These are phyloP conservation scores for Amoeboaphelidium occidentale DNA, from an alignment of 371 early-diverging fungal genomes.

Conservation along the genomic window DNA sequence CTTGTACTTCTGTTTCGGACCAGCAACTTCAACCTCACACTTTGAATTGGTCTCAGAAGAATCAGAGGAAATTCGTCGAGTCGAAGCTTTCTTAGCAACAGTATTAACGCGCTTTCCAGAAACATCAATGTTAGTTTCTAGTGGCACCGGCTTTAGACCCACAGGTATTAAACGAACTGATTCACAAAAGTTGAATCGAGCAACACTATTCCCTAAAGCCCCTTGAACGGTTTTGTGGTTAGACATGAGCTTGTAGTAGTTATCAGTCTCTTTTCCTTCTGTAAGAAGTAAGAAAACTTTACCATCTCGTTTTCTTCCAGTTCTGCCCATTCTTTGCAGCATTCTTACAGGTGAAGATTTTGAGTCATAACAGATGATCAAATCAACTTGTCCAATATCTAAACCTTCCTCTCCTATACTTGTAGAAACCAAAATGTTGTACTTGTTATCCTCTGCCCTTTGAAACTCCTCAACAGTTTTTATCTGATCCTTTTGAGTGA, in stretches of 20 bases:
- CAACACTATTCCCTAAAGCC: too few species aligned
- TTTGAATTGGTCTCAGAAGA: too few species aligned
- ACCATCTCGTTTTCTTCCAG: slow-evolving; percentile 73
- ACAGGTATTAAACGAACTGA: too few species aligned
- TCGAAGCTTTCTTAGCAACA: too few species aligned
- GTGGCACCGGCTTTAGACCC: too few species aligned
- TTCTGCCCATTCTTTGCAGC: slow-evolving; percentile 80
- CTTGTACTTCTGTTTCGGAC: too few species aligned
- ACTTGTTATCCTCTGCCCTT: slow-evolving; percentile 28
- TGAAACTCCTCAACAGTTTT: slow-evolving; percentile 39
- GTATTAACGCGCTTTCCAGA: too few species aligned
- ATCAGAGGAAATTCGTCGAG: too few species aligned
- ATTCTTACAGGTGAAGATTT: slow-evolving; percentile 59
- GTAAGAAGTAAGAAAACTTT: slow-evolving; percentile 50
- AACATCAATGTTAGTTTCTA: too few species aligned
- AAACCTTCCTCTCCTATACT: slow-evolving; percentile 90
- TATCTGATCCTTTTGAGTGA: slow-evolving; percentile 61
- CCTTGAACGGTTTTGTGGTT: slow-evolving; percentile 21
- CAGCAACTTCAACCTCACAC: too few species aligned
- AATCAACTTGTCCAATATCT: slow-evolving; percentile 87
- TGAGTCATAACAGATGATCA: slow-evolving; percentile 74
- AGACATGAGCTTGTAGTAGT: slow-evolving; percentile 16
- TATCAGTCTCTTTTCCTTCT: slow-evolving; percentile 49
- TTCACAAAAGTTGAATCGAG: too few species aligned
- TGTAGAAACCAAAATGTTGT: slow-evolving; percentile 69